Evolutionary conservation across 345 rosid genomes (phyloP).

Genomic region (Stellera chamaejasme): DNA sequence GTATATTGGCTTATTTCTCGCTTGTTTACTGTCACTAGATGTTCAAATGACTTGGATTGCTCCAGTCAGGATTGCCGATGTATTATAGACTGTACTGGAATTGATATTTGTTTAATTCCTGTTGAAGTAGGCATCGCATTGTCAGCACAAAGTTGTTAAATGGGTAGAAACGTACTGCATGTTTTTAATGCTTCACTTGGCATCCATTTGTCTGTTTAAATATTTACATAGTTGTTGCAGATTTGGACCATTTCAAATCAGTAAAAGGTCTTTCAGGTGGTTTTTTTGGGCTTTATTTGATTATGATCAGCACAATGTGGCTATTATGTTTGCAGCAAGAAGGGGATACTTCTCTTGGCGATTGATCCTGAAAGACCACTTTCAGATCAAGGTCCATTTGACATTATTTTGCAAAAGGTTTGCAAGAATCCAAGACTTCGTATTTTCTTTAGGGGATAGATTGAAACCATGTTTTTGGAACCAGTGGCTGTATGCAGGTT

Average conservation of each 20-base stretch:
- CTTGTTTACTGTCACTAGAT: too few species aligned
- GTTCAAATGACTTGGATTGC: neutral
- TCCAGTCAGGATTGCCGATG: neutral
- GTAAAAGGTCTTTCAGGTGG: conserved; percentile 18
- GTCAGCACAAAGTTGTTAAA: neutral
- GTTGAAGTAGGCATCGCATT: neutral
- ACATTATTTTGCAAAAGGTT: conserved; percentile 89
- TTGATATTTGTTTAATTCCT: neutral
- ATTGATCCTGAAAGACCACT: conserved; percentile 59
- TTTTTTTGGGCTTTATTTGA: conserved; percentile 6
- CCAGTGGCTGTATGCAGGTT: conserved; percentile 4
- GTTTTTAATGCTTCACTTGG: conserved; percentile 5
- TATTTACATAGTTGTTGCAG: neutral
- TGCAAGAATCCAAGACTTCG: conserved; percentile 11
- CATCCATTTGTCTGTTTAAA: conserved; percentile 12
- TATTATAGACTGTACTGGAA: neutral
- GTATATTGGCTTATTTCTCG: neutral
- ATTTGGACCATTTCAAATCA: conserved; percentile 21
- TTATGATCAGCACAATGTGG: conserved; percentile 7
- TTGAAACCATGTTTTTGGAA: conserved; percentile 3
- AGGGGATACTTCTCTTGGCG: conserved; percentile 71
- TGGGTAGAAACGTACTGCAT: neutral
- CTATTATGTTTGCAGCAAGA: conserved; percentile 47
- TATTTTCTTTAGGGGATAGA: neutral
- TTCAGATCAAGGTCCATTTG: conserved; percentile 92